A percentile compares a stretch with the other conserved stretches of the same genome.
Conservation (phyloP, 352 stramenopile genomes). For the Phytopythium helicoides region DNA sequence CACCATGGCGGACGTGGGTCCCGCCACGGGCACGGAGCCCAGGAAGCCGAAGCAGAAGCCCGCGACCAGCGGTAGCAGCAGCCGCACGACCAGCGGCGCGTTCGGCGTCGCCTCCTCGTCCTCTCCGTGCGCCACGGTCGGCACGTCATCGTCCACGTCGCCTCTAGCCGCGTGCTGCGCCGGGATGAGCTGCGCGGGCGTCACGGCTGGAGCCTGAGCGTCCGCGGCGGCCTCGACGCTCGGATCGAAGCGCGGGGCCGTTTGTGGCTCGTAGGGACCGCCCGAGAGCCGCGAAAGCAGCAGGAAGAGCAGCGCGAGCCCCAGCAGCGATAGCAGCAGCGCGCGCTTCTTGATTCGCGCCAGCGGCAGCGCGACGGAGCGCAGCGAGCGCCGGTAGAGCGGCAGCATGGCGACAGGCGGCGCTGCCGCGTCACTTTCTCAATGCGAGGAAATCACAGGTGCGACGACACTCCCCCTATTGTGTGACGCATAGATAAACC, state of each 20-base stretch:
- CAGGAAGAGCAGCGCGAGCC: conserved; percentile 61
- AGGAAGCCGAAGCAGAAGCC: conserved; percentile 87
- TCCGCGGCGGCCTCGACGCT: conserved; percentile 7
- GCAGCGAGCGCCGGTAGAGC: conserved; percentile 66
- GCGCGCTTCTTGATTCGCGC: conserved; percentile 53
- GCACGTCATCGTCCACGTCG: too few relatives aligned
- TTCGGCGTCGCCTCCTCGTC: background rate
- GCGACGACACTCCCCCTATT: background rate
- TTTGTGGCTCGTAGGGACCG: background rate
- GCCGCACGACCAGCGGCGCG: conserved; percentile 48
- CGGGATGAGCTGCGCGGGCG: conserved; percentile 4
- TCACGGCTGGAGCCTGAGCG: background rate
- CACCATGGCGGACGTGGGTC: conserved; percentile 86
- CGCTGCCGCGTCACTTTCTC: conserved; percentile 5
- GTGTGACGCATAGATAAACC: background rate
- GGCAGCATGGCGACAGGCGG: conserved; percentile 29
- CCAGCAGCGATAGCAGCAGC: conserved; percentile 25
- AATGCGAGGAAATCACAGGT: background rate
- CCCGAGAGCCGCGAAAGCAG: conserved; percentile 25
- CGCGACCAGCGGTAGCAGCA: conserved; percentile 70
- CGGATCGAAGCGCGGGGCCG: conserved; percentile 11
- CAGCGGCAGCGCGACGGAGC: conserved; percentile 57
- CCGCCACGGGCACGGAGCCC: conserved; percentile 78
- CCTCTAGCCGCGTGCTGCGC: background rate
- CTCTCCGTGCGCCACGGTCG: background rate